Percentiles rank a stretch among this genome's conserved stretches.
These are phyloP conservation scores for Yarrowia sp. DNA, from an alignment of 805 yeast genomes.

Conservation along the genomic window DNA sequence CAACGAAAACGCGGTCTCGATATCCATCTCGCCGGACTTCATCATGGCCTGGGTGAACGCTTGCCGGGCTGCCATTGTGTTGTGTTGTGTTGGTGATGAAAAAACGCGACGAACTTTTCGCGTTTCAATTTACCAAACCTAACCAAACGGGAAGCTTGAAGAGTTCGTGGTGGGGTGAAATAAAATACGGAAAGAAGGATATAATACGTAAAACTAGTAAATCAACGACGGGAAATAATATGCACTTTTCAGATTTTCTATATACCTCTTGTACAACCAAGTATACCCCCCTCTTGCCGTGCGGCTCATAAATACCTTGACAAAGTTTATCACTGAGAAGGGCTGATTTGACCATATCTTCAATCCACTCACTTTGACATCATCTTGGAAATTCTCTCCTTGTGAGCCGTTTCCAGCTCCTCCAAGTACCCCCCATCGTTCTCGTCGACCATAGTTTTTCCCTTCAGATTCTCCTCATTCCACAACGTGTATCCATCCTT, in stretches of 20 bases:
- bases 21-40: conserved; percentile 8
- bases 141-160: no score
- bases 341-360: not conserved
- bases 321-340: not conserved
- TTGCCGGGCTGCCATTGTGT: conserved; percentile 51
- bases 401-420: not conserved
- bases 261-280: not conserved
- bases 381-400: not conserved
- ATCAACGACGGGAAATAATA: not conserved
- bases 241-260: not conserved
- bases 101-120: not conserved
- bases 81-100: conserved; percentile 10
- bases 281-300: not conserved
- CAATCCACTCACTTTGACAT: no score
- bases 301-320: not conserved
- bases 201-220: not conserved
- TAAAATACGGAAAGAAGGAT: no score
- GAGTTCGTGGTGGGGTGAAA: no score
- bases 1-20: conserved; percentile 1
- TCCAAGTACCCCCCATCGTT: conserved; percentile 12
- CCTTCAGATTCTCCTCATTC: conserved; percentile 32
- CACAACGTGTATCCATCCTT: conserved; percentile 25
- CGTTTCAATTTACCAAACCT: not conserved
- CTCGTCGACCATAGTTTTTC: conserved; percentile 10
- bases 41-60: conserved; percentile 34